A percentile compares a stretch with the other conserved stretches of the same genome.
phyloP scores from a whole-genome alignment of 495 filamentous ascomycete species.

The Neurospora intermedia region DNA sequence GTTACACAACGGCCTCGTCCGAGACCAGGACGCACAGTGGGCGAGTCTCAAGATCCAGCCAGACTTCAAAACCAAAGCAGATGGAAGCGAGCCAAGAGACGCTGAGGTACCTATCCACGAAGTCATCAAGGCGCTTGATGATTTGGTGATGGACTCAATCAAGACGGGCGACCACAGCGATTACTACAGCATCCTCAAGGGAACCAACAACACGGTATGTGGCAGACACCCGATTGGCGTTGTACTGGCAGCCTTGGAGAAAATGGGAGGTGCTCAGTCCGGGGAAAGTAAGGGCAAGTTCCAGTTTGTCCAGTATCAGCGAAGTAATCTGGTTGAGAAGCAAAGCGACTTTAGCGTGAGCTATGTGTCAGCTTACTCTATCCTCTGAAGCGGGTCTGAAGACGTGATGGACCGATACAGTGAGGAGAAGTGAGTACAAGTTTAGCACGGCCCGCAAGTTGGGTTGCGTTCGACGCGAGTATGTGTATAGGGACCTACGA shows the following conservation, averaged over 20 bases:
- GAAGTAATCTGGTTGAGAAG: conserved; percentile 66
- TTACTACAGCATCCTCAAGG: conserved; percentile 57
- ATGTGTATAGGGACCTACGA: background rate
- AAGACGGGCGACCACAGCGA: conserved; percentile 56
- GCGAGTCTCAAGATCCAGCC: conserved; percentile 47
- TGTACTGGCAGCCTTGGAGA: conserved; percentile 78
- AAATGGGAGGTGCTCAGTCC: conserved; percentile 29
- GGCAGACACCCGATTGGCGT: conserved; percentile 94
- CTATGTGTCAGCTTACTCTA: conserved; percentile 76
- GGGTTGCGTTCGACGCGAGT: background rate
- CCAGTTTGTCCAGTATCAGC: conserved; percentile 82
- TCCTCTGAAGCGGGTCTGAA: conserved; percentile 27
- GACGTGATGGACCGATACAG: background rate
- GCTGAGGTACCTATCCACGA: conserved; percentile 54
- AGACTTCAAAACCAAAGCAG: conserved; percentile 23
- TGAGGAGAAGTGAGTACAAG: background rate
- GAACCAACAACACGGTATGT: conserved; percentile 87
- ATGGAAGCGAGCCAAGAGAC: conserved; percentile 1
- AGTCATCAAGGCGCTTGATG: conserved; percentile 74
- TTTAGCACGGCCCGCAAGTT: background rate
- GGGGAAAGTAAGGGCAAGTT: conserved; percentile 49
- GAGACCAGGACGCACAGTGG: conserved; percentile 28
- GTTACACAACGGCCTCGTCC: conserved; percentile 11
- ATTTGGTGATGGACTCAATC: conserved; percentile 71
- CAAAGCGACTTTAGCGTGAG: conserved; percentile 81